Evolutionary conservation across 1,284 basidiomycete genomes (phyloP).

Genomic region (Leccinum fuscescens): DNA sequence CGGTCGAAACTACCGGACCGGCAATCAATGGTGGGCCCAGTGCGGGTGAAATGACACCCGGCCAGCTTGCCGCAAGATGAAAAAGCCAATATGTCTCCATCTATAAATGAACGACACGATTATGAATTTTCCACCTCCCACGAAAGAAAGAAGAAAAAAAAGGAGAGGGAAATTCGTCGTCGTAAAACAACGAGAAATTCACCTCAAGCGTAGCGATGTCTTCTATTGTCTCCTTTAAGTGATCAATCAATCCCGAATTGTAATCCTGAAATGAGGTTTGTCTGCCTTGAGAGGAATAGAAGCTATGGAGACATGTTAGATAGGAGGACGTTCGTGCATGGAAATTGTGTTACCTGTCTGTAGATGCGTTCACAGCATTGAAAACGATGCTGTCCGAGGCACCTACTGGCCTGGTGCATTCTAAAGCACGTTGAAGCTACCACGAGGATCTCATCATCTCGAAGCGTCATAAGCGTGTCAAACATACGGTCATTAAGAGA

Average conservation of each 20-base stretch:
- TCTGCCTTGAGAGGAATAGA: constrained; percentile 84
- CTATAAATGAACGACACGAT: constrained; percentile 37
- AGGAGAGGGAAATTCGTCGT: not conserved
- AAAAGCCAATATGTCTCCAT: constrained; percentile 82
- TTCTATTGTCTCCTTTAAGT: constrained; percentile 46
- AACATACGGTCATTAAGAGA: constrained; percentile 49
- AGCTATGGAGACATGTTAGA: constrained; percentile 43
- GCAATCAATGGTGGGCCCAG: constrained; percentile 43
- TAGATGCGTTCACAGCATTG: constrained; percentile 65
- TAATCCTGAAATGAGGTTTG: constrained; percentile 77
- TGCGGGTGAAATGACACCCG: constrained; percentile 25
- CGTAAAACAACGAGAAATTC: constrained; percentile 16
- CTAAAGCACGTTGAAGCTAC: constrained; percentile 50
- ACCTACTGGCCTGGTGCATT: constrained; percentile 43
- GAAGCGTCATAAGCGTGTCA: constrained; percentile 1
- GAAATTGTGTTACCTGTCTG: constrained; percentile 57
- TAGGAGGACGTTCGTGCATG: not conserved
- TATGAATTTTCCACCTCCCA: constrained; percentile 2
- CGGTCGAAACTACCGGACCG: constrained; percentile 41
- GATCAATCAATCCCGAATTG: constrained; percentile 64
- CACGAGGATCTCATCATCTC: constrained; percentile 8
- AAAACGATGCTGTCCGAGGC: constrained; percentile 41
- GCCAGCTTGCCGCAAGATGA: constrained; percentile 69
- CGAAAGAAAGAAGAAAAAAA: not conserved
- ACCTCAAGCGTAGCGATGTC: constrained; percentile 71